Evolutionary conservation across 495 filamentous ascomycete genomes (phyloP).

Genomic region (Daldinia decipiens): DNA sequence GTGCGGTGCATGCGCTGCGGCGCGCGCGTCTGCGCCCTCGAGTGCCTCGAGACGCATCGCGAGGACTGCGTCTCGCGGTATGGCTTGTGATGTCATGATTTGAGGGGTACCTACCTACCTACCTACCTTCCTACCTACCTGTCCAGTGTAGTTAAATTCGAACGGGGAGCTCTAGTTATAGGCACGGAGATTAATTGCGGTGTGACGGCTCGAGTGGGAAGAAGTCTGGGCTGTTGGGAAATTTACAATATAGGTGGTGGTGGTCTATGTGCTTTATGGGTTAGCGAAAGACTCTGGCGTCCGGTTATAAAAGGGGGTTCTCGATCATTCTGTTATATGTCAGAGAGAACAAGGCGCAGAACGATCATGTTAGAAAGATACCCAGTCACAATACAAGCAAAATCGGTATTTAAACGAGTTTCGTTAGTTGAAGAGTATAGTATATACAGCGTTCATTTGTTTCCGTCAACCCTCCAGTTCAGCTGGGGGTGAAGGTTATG

Average conservation of each 20-base stretch:
- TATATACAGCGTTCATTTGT: conserved; percentile 27
- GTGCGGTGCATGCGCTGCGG: conserved; percentile 88
- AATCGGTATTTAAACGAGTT: conserved; percentile 6
- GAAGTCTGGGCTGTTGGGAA: not conserved
- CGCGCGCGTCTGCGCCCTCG: conserved; percentile 79
- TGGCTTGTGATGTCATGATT: conserved; percentile 58
- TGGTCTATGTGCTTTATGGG: not conserved
- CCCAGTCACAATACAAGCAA: conserved; percentile 30
- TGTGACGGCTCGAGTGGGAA: not conserved
- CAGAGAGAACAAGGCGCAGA: not conserved
- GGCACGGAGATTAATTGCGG: too few species aligned
- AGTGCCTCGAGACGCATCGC: conserved; percentile 81
- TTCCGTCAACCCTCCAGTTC: conserved; percentile 16
- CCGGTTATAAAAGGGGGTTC: not conserved
- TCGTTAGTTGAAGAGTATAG: conserved; percentile 13
- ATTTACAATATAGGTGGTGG: not conserved
- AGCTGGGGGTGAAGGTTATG: conserved; percentile 6
- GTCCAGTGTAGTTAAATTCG: not conserved
- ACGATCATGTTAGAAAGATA: conserved; percentile 31
- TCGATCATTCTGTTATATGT: not conserved
- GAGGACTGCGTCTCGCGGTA: conserved; percentile 77
- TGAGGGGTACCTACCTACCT: too few species aligned
- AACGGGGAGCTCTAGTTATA: too few species aligned
- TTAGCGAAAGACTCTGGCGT: conserved; percentile 1
- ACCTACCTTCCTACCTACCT: not conserved